phyloP scores from a whole-genome alignment of 2,329 filamentous ascomycete genomes.

The Aspergillus brunneoviolaceus region DNA sequence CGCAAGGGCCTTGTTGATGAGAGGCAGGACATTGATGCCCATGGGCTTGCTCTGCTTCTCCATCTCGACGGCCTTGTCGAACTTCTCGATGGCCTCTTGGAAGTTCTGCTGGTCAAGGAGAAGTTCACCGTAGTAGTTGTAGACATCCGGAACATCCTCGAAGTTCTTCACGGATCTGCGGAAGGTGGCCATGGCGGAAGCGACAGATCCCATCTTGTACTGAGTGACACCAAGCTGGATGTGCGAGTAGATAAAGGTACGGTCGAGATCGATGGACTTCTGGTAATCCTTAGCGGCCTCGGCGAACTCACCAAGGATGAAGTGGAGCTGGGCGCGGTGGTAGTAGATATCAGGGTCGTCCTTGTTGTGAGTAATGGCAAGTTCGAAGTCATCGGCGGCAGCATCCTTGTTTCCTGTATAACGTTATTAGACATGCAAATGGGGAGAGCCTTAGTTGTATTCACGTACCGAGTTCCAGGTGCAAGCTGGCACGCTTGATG shows the following conservation, averaged over 20 bases:
- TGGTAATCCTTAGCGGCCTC: constrained; percentile 98
- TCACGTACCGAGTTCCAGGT: constrained; percentile 78
- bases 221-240: constrained; percentile 98
- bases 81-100: constrained; percentile 93
- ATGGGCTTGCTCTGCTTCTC: constrained; percentile 92
- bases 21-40: constrained; percentile 93
- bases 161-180: constrained; percentile 98
- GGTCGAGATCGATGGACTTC: constrained; percentile 96
- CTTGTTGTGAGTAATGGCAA: constrained; percentile 79
- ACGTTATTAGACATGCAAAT: constrained; percentile 29
- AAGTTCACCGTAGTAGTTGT: constrained; percentile 99
- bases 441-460: not conserved
- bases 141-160: constrained; percentile 91
- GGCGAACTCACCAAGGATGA: constrained; percentile 91
- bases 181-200: constrained; percentile 98
- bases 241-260: constrained; percentile 97
- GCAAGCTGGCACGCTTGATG: constrained; percentile 98
- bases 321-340: constrained; percentile 96
- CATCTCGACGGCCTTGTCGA: constrained; percentile 97
- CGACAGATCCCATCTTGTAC: constrained; percentile 99
- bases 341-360: constrained; percentile 97
- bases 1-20: constrained; percentile 97
- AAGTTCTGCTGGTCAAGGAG: constrained; percentile 96
- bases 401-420: constrained; percentile 72
- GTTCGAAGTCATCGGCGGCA: constrained; percentile 82